Evolutionary conservation across 2,329 filamentous ascomycete genomes (phyloP).

Genomic region (Talaromyces rugulosus): DNA sequence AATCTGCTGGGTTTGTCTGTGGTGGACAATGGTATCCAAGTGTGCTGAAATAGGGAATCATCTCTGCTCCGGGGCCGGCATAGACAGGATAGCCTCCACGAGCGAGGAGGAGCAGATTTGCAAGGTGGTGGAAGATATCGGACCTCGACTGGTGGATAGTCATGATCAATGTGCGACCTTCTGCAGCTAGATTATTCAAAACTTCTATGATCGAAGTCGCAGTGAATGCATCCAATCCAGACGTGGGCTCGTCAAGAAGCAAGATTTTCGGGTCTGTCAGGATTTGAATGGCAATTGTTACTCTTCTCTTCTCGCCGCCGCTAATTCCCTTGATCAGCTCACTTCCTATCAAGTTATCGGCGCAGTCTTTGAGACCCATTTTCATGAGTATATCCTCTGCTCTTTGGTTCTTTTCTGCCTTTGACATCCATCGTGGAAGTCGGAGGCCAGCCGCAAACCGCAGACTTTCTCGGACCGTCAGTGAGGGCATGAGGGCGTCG

Average conservation of each 20-base stretch:
- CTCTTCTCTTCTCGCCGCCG: constrained; percentile 72
- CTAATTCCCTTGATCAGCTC: constrained; percentile 73
- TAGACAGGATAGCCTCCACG: constrained; percentile 66
- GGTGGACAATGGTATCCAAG: constrained; percentile 62
- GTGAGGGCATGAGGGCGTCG: constrained; percentile 66
- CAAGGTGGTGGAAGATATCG: constrained; percentile 67
- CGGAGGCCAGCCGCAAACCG: constrained; percentile 67
- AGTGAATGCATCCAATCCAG: constrained; percentile 72
- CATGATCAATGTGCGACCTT: constrained; percentile 70
- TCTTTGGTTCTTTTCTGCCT: constrained; percentile 60
- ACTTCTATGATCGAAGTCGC: constrained; percentile 74
- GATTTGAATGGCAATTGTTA: constrained; percentile 74
- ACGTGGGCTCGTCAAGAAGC: constrained; percentile 72
- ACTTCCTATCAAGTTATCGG: constrained; percentile 68
- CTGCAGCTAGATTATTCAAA: constrained; percentile 63
- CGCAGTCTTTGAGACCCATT: constrained; percentile 74
- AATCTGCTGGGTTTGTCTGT: constrained; percentile 73
- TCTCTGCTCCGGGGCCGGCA: constrained; percentile 57
- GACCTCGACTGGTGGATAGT: constrained; percentile 75
- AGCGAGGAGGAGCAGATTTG: constrained; percentile 66
- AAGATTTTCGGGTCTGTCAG: constrained; percentile 70
- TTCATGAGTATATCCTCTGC: constrained; percentile 70
- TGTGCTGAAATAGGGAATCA: constrained; percentile 61
- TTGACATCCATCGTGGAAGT: constrained; percentile 66
- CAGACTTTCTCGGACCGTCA: constrained; percentile 73